phyloP scores from a whole-genome alignment of 805 yeast species.

The Helenozyma rhizophorensis region DNA sequence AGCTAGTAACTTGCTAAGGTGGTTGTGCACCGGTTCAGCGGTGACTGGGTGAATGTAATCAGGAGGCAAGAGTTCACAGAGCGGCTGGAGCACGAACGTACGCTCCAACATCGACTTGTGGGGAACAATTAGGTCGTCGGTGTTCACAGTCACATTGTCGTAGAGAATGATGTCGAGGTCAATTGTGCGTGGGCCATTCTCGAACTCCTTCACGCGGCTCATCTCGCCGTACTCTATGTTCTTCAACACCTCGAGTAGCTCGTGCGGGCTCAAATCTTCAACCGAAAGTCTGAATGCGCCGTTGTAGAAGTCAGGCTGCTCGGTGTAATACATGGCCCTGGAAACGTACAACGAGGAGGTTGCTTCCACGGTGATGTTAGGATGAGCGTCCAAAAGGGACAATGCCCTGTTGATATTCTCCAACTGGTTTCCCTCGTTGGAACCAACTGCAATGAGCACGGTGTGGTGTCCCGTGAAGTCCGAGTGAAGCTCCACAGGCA shows the following conservation, averaged over 20 bases:
- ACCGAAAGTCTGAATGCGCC: slow-evolving; percentile 76
- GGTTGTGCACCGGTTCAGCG: slow-evolving; percentile 73
- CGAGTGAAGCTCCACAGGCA: slow-evolving; percentile 22
- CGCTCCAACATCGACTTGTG: slow-evolving; percentile 87
- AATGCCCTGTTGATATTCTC: slow-evolving; percentile 57
- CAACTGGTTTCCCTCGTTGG: slow-evolving; percentile 74
- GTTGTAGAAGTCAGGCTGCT: slow-evolving; percentile 79
- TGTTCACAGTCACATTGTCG: slow-evolving; percentile 54
- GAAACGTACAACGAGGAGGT: slow-evolving; percentile 83
- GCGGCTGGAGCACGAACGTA: slow-evolving; percentile 84
- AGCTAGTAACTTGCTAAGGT: slow-evolving; percentile 48
- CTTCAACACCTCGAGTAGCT: slow-evolving; percentile 58
- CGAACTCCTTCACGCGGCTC: slow-evolving; percentile 68
- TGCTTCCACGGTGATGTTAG: slow-evolving; percentile 43
- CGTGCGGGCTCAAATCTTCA: slow-evolving; percentile 51
- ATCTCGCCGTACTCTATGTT: slow-evolving; percentile 71
- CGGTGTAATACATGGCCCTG: slow-evolving; percentile 84
- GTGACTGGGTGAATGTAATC: slow-evolving; percentile 75
- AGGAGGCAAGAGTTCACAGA: slow-evolving; percentile 74
- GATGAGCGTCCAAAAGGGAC: slow-evolving; percentile 34
- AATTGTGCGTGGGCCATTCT: slow-evolving; percentile 89
- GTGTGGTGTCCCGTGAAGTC: slow-evolving; percentile 31
- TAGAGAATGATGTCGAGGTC: slow-evolving; percentile 85
- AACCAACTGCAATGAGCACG: slow-evolving; percentile 83
- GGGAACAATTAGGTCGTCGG: slow-evolving; percentile 65